These are phyloP conservation scores for Pichia sp. DNA, from an alignment of 1,139 yeast species.

Conservation along the genomic window DNA sequence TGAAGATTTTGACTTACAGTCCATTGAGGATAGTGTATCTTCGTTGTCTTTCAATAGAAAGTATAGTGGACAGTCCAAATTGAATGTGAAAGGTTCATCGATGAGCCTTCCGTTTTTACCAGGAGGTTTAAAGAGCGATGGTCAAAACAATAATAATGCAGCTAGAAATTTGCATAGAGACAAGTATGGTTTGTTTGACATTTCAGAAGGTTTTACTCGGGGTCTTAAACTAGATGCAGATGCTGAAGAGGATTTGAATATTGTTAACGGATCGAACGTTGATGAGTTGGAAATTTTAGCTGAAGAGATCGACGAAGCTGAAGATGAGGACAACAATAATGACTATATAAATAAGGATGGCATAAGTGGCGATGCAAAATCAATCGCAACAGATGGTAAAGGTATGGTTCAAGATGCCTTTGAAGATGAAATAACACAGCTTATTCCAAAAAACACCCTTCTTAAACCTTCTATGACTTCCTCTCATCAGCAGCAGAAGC, in stretches of 20 bases:
- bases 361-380: background rate
- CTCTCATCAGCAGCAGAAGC: constrained; percentile 11
- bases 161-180: constrained; percentile 54
- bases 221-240: constrained; percentile 39
- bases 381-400: background rate
- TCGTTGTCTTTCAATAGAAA: constrained; percentile 69
- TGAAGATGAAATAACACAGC: constrained; percentile 52
- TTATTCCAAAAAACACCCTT: constrained; percentile 57
- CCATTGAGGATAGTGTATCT: constrained; percentile 35
- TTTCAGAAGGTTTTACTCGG: constrained; percentile 75
- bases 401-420: constrained; percentile 11
- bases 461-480: constrained; percentile 28
- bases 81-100: constrained; percentile 59
- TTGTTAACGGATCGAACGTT: constrained; percentile 9
- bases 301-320: constrained; percentile 13
- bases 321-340: constrained; percentile 4
- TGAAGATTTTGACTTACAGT: constrained; percentile 48
- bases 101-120: constrained; percentile 86
- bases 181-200: constrained; percentile 65
- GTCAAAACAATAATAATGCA: constrained; percentile 25
- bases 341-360: constrained; percentile 1
- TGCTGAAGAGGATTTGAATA: constrained; percentile 7
- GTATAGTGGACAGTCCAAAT: constrained; percentile 52
- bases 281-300: background rate
- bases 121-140: constrained; percentile 54